Conservation (phyloP, 345 rosid genomes). For the Lumnitzera racemosa region DNA sequence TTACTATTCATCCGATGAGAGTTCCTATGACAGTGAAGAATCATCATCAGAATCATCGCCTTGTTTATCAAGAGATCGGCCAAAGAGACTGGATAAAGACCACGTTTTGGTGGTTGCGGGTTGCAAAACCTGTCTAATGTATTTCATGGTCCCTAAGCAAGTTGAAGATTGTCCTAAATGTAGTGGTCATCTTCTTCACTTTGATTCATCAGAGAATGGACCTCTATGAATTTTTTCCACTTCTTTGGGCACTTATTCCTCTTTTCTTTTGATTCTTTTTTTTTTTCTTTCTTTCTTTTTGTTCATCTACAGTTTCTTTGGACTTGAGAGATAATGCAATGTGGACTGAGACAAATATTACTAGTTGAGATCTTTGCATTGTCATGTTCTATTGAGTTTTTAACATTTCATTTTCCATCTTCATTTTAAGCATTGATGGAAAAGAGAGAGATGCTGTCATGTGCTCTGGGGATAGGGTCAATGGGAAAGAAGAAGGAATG, state of each 20-base stretch:
- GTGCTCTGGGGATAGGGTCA: no score
- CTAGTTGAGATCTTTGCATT: background rate
- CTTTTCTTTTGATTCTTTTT: conserved; percentile 5
- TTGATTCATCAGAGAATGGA: conserved; percentile 47
- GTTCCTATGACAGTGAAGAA: conserved; percentile 63
- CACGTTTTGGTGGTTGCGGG: conserved; percentile 82
- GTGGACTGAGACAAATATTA: background rate
- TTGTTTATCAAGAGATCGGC: conserved; percentile 27
- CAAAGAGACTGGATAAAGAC: conserved; percentile 20
- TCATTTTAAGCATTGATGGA: no score
- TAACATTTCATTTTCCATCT: conserved; percentile 3
- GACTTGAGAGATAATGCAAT: no score
- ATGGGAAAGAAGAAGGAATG: no score
- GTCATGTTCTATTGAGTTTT: background rate
- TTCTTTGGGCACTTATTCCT: background rate
- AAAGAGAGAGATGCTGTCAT: no score
- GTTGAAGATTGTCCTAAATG: conserved; percentile 84
- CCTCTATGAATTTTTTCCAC: conserved; percentile 23
- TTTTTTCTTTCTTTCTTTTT: background rate
- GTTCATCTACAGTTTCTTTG: conserved; percentile 13
- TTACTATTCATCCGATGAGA: conserved; percentile 35
- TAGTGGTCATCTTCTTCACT: conserved; percentile 69
- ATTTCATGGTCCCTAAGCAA: conserved; percentile 82
- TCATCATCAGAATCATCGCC: conserved; percentile 66
- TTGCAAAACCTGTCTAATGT: conserved; percentile 91